These are phyloP conservation scores for Mycena kentingensis DNA, from an alignment of 768 basidiomycete genomes.

Conservation along the genomic window DNA sequence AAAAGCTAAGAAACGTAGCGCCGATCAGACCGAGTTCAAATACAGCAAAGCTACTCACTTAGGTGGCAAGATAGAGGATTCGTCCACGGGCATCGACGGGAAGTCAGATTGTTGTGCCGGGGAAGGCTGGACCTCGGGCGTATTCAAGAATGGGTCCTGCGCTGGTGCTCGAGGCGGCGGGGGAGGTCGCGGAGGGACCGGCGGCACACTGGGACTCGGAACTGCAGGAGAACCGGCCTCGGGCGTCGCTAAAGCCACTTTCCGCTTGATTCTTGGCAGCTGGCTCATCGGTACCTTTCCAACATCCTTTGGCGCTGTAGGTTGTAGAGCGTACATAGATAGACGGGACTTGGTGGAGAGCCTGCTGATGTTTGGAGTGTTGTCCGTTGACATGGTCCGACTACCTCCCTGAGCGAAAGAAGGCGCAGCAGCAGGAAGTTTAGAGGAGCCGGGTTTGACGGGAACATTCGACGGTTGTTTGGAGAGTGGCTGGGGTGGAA, in stretches of 20 bases:
- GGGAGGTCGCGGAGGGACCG: background rate
- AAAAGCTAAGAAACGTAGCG: too few species aligned
- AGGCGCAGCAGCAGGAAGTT: background rate
- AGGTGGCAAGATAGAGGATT: too few species aligned
- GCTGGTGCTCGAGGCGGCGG: conserved; percentile 5
- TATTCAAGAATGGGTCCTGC: conserved; percentile 13
- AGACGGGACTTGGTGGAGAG: conserved; percentile 41
- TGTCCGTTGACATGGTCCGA: conserved; percentile 17
- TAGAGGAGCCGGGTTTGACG: background rate
- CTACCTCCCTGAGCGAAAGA: too few species aligned
- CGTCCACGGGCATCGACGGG: too few species aligned
- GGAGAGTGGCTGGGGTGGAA: conserved; percentile 5
- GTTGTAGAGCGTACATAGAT: conserved; percentile 29
- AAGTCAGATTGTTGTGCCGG: too few species aligned
- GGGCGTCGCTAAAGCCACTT: background rate
- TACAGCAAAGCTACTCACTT: too few species aligned
- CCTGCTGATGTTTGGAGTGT: conserved; percentile 22
- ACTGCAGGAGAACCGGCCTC: conserved; percentile 1
- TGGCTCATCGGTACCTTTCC: conserved; percentile 20
- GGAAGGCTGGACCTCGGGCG: background rate
- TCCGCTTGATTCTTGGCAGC: conserved; percentile 31
- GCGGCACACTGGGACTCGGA: background rate
- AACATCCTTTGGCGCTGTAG: conserved; percentile 25
- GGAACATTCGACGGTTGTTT: conserved; percentile 7
- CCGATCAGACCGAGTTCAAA: too few species aligned